Evolutionary conservation across 257 asterid genomes (phyloP).

Genomic region (Sherardia arvensis): DNA sequence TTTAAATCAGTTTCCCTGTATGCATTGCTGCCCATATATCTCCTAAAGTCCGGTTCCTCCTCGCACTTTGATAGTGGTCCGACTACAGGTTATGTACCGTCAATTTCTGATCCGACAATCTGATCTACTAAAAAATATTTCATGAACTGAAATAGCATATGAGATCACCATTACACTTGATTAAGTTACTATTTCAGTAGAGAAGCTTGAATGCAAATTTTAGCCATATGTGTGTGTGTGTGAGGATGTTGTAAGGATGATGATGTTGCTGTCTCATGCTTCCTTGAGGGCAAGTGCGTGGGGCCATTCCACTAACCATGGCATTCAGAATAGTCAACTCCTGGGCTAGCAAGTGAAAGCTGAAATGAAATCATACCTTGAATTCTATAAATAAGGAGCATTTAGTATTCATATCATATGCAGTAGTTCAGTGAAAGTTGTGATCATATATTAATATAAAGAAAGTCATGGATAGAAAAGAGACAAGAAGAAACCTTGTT

Average conservation of each 20-base stretch:
- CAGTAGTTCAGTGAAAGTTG: too few species aligned
- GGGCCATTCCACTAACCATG: conserved; percentile 4
- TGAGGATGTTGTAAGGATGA: not conserved
- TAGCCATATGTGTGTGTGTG: too few species aligned
- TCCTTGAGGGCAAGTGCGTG: conserved; percentile 4
- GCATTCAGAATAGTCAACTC: conserved; percentile 2
- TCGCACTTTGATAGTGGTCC: not conserved
- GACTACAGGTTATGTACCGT: not conserved
- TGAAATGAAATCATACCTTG: not conserved
- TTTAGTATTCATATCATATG: not conserved
- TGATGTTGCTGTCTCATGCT: not conserved
- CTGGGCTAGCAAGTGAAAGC: not conserved
- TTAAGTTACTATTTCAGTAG: not conserved
- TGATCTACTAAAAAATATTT: too few species aligned
- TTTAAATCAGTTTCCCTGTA: not conserved
- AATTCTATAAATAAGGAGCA: not conserved
- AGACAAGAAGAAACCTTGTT: conserved; percentile 1
- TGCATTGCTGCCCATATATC: not conserved
- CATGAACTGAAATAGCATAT: too few species aligned
- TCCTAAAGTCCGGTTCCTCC: not conserved
- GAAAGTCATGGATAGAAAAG: conserved; percentile 25
- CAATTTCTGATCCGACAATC: not conserved
- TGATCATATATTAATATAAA: not conserved
- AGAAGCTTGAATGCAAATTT: not conserved
- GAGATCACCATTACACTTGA: too few species aligned